Base-by-base conservation (phyloP, 495 filamentous ascomycete genomes). In the Daldinia concentrica region DNA sequence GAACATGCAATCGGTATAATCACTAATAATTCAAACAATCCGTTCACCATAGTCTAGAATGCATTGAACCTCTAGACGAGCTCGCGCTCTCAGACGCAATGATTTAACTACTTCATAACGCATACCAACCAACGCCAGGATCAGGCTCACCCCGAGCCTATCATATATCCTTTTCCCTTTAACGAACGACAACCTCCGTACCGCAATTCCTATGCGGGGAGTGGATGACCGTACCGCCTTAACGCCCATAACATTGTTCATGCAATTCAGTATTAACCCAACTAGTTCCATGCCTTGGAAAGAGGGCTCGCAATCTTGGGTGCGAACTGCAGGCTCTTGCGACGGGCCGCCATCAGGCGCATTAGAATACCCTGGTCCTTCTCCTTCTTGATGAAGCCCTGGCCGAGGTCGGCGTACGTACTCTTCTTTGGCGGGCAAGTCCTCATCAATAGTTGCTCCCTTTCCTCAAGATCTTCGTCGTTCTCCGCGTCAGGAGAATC, bases 251-350 rank as follows among this genome's bases (percentile, higher is more conserved):
- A 24, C 19, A 22, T 48, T 4, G 19, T 24, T 48, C 43, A 24
- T 48, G 43, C 43, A 48, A 48, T 48, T 19, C 17, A 9, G 19
- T 22, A 48, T 29, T 30, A 60, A 58, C 30, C 32, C 19, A 39
- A 7, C 37, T 50, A 79, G 26, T 76, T 78, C 82, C 82, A 84
- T 15, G 80, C 77, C 74, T 80, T 86, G 15, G 87, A 84, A 65
- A 97, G 81, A 2, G 92, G 93, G 78, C 93, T 97, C 11, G 87
- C 89, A 54, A 94, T 80, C 76, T 90, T 89, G 5, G 92, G 93
- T 48, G 91, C 90, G 80, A 89, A 94, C 71, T 93, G 92, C 80
- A 93, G 77, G 74, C 91, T 97, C 86, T 94, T 94, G 45, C 93
- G 84, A 56, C 92, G 82, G 0, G 92, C 92, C 39, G 89, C 87